These are phyloP conservation scores for Chaetomium olivaceum DNA, from an alignment of 2,329 filamentous ascomycete genomes.

Conservation along the genomic window DNA sequence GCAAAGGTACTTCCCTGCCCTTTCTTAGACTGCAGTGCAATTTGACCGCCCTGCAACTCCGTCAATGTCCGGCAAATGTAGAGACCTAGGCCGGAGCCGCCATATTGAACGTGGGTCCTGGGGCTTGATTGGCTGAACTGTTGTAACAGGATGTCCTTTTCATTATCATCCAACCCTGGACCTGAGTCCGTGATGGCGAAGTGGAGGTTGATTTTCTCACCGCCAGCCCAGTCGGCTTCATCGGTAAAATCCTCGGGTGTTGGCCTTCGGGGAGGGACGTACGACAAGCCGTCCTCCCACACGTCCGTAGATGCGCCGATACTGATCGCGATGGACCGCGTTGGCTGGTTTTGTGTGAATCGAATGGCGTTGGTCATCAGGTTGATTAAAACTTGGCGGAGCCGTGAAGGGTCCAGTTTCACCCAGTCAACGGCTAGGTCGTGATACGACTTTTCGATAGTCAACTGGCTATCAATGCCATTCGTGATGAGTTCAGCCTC, in stretches of 20 bases:
- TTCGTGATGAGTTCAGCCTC: constrained; percentile 72
- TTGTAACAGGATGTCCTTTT: constrained; percentile 73
- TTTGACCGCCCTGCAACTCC: constrained; percentile 75
- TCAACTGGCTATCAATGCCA: constrained; percentile 69
- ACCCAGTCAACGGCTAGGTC: constrained; percentile 69
- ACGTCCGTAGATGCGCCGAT: constrained; percentile 63
- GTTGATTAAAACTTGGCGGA: constrained; percentile 76
- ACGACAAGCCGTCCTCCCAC: constrained; percentile 44
- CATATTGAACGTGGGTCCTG: constrained; percentile 74
- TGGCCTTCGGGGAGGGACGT: constrained; percentile 49
- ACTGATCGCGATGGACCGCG: constrained; percentile 61
- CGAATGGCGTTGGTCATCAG: constrained; percentile 69
- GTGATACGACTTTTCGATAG: constrained; percentile 66
- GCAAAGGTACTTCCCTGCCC: constrained; percentile 73
- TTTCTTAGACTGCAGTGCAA: constrained; percentile 67
- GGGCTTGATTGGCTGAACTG: constrained; percentile 77
- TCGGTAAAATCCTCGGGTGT: constrained; percentile 50
- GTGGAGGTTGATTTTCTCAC: constrained; percentile 70
- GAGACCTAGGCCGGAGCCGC: constrained; percentile 73
- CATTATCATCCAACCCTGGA: constrained; percentile 66
- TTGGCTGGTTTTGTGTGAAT: constrained; percentile 62
- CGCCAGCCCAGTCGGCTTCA: constrained; percentile 67
- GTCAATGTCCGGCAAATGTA: constrained; percentile 77
- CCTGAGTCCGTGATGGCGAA: constrained; percentile 74
- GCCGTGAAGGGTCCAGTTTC: constrained; percentile 71